Evolutionary conservation across 192 early-diverging fungal species (phyloP).

Genomic region (Coemansia sp.): DNA sequence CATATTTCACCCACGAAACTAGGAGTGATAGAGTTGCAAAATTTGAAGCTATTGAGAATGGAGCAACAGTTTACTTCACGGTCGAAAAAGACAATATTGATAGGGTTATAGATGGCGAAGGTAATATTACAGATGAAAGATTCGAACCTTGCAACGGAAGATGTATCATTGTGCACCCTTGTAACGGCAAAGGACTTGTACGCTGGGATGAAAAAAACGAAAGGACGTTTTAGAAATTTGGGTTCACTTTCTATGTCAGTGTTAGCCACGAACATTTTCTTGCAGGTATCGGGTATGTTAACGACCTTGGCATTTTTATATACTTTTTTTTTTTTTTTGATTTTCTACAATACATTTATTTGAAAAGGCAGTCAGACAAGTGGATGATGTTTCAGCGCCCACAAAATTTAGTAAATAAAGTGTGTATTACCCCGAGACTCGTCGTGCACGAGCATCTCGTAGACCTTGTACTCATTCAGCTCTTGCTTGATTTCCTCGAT

Average conservation of each 20-base stretch:
- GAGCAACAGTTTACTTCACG: background rate
- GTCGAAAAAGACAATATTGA: background rate
- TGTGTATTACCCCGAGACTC: constrained; percentile 75
- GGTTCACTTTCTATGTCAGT: no score
- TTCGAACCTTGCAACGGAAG: background rate
- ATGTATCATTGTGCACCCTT: background rate
- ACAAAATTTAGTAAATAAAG: constrained; percentile 62
- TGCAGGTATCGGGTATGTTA: background rate
- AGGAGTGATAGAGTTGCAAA: background rate
- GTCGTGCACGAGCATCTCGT: constrained; percentile 89
- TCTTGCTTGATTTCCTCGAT: constrained; percentile 91
- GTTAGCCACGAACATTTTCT: no score
- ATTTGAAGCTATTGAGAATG: background rate
- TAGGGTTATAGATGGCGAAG: background rate
- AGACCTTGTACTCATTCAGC: constrained; percentile 92
- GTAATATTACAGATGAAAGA: no score
- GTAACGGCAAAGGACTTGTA: background rate
- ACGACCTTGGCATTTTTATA: background rate
- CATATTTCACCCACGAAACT: background rate
- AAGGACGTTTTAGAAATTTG: background rate
- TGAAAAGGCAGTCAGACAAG: background rate
- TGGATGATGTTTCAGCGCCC: background rate
- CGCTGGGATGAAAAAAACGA: background rate
- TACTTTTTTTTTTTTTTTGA: background rate
- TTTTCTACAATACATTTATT: constrained; percentile 5